Evolutionary conservation across 192 early-diverging fungal genomes (phyloP), one percentile per base, ranked within the genome.

Genomic region (Kickxella alabastrina): DNA sequence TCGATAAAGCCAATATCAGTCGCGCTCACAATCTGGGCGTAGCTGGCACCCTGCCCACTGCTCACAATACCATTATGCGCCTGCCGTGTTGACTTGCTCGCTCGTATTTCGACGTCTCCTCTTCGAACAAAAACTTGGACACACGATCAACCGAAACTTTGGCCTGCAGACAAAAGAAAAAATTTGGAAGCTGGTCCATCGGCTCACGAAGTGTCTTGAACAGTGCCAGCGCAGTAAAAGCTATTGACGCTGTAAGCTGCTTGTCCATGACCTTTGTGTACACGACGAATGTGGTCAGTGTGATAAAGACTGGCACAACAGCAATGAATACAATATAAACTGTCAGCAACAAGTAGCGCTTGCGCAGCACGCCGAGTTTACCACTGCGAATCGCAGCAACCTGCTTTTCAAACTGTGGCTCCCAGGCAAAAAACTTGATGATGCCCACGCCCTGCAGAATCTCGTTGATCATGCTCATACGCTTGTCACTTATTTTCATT

Each of bases 401-500:
- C 49, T 85, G 79, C 17, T 79, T 72, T 53, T 82, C 69, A 61
- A 96, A 90, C 53, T 82, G 79, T 12, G 68, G 56, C 65, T 88
- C 87, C 89, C 89, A 91, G 15, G 81, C 86, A 73, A 89, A 89
- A 53, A 95, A 85, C 59, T 97, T 97, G 49, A 97, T 86, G 43
- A 97, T 89, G 35, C 92, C 81, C 42, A 97, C 92, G 31, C 89
- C 92, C 67, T 90, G 81, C 31, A 93, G 64, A 34, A 90, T 79
- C 75, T 97, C 92, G 54, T 89, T 92, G 39, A 87, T 85, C 44
- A 83, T 68, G 48, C 77, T 80, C 52, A 95, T 77, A 19, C 92
- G 80, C 42, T 83, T 82, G 67, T 95, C 92, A 43, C 78, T 77
- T 35, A 79, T 73, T 14, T 69, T 59, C 58, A 73, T 85, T 17